phyloP scores from a whole-genome alignment of 768 basidiomycete genomes.

The Leucocoprinus leucothites region DNA sequence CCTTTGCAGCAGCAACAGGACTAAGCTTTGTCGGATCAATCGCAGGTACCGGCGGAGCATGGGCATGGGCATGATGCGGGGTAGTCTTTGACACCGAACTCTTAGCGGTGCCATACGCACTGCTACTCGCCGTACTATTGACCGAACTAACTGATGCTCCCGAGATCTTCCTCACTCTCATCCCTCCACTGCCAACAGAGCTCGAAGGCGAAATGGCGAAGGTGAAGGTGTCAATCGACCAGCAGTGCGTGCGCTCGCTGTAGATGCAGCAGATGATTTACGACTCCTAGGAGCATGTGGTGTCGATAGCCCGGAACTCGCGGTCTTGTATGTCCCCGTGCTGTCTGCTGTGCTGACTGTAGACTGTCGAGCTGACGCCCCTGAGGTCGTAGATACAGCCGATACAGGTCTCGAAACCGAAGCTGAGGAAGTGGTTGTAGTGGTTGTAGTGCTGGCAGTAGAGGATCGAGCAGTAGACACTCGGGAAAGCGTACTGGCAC shows the following conservation, averaged over 20 bases:
- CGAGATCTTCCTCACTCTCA: conserved; percentile 24
- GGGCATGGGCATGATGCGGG: neutral
- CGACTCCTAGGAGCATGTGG: conserved; percentile 22
- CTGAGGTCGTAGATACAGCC: conserved; percentile 13
- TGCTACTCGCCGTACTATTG: conserved; percentile 18
- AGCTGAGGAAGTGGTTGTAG: conserved; percentile 13
- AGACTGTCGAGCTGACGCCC: neutral
- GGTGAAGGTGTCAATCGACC: conserved; percentile 11
- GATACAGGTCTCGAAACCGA: conserved; percentile 12
- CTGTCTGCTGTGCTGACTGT: conserved; percentile 15
- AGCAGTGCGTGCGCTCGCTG: conserved; percentile 19
- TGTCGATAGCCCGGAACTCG: conserved; percentile 29
- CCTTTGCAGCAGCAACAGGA: neutral
- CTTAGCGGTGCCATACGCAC: conserved; percentile 13
- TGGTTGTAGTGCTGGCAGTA: conserved; percentile 14
- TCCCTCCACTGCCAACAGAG: too few relatives aligned
- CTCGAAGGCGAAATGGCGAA: too few relatives aligned
- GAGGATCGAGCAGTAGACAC: conserved; percentile 12
- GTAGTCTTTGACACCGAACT: conserved; percentile 15
- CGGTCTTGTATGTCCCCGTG: conserved; percentile 39
- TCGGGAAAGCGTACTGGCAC: conserved; percentile 9
- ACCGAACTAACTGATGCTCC: conserved; percentile 23
- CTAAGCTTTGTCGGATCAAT: conserved; percentile 13
- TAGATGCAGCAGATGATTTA: conserved; percentile 29
- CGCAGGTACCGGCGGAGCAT: conserved; percentile 15